Evolutionary conservation across 495 filamentous ascomycete genomes (phyloP).

Genomic region (Penicillium arizonense): DNA sequence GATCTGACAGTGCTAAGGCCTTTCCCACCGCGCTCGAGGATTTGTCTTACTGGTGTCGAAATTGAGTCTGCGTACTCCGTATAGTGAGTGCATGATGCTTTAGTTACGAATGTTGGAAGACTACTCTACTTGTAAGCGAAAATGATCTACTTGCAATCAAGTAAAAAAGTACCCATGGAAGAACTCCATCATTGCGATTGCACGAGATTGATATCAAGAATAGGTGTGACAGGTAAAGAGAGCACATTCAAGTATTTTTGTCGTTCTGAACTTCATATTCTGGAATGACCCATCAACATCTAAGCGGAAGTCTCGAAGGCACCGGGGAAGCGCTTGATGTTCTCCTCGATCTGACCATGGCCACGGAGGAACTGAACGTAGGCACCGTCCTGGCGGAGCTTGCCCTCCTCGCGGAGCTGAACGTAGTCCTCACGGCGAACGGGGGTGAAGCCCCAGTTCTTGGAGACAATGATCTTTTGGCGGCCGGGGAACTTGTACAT

Average conservation of each 20-base stretch:
- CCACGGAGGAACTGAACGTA: constrained; percentile 98
- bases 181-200: constrained; percentile 29
- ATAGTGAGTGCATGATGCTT: too few species aligned
- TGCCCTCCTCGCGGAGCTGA: constrained; percentile 83
- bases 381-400: constrained; percentile 91
- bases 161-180: constrained; percentile 22
- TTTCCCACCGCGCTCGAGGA: neutral
- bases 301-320: constrained; percentile 68
- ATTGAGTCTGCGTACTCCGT: neutral
- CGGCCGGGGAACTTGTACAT: constrained; percentile 99
- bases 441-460: constrained; percentile 99
- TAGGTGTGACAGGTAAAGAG: constrained; percentile 14
- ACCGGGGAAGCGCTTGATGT: constrained; percentile 89
- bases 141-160: neutral
- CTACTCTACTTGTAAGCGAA: neutral
- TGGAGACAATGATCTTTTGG: constrained; percentile 99
- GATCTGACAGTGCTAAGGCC: neutral
- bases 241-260: constrained; percentile 29
- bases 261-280: constrained; percentile 30
- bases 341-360: constrained; percentile 78
- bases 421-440: constrained; percentile 96
- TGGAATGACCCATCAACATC: constrained; percentile 30
- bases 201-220: constrained; percentile 25
- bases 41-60: too few species aligned
- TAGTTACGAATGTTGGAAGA: neutral